phyloP scores from a whole-genome alignment of 1,284 basidiomycete genomes.

The Erythrobasidium hasegawianum region DNA sequence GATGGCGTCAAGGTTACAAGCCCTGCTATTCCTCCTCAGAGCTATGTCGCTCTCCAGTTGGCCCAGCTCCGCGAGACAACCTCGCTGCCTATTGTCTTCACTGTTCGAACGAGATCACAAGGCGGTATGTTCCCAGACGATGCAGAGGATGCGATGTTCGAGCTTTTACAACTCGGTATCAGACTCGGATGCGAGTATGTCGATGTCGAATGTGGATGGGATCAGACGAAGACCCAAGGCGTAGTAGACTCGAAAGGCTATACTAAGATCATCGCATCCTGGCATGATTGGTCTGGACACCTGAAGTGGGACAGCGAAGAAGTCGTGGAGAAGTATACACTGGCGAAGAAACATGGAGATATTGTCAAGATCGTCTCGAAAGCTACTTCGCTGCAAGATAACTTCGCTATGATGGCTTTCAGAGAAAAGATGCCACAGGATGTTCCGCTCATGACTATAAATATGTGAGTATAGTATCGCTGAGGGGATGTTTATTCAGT shows the following conservation, averaged over 20 bases:
- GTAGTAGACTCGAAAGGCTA: slow-evolving; percentile 64
- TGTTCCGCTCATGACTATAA: slow-evolving; percentile 25
- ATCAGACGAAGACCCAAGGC: slow-evolving; percentile 60
- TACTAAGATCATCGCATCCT: slow-evolving; percentile 82
- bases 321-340: slow-evolving; percentile 56
- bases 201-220: slow-evolving; percentile 81
- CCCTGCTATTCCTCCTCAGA: slow-evolving; percentile 62
- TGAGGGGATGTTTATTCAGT: no score
- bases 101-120: slow-evolving; percentile 80
- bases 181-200: slow-evolving; percentile 86
- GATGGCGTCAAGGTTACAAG: slow-evolving; percentile 51
- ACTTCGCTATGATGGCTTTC: slow-evolving; percentile 74
- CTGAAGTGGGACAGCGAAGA: slow-evolving; percentile 73
- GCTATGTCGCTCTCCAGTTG: slow-evolving; percentile 78
- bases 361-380: slow-evolving; percentile 89
- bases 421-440: slow-evolving; percentile 50
- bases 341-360: slow-evolving; percentile 69
- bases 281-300: slow-evolving; percentile 86
- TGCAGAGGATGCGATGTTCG: slow-evolving; percentile 67
- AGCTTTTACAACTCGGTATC: slow-evolving; percentile 73
- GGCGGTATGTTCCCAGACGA: slow-evolving; percentile 88
- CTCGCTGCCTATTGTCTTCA: slow-evolving; percentile 83
- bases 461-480: slow-evolving; percentile 24
- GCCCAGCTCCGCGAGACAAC: slow-evolving; percentile 73
- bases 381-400: slow-evolving; percentile 71